Evolutionary conservation across 2,329 filamentous ascomycete genomes (phyloP), one percentile per base, ranked within the genome.

Genomic region (Xylaria sp.): DNA sequence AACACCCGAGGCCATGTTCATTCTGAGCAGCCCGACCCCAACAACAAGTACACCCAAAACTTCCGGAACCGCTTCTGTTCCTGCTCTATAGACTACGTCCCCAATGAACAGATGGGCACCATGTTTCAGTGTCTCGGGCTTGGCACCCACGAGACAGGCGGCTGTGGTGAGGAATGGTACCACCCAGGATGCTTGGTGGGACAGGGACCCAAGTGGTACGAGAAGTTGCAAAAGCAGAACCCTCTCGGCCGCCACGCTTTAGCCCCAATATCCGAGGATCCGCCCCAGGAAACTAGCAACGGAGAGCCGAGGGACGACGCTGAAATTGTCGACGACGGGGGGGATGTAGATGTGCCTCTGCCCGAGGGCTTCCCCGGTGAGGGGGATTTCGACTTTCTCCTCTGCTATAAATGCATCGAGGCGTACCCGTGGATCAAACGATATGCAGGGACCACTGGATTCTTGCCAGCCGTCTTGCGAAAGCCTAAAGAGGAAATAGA

Each of bases 91-190:
- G 89, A 94, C 68, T 99, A 99, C 78, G 92, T 98, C 78, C 89
- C 95, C 0, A 88, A 95, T 56, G 86, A 92, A 77, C 94, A 99
- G 78, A 97, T 95, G 74, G 95, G 95, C 0, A 98, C 94, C 47
- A 99, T 99, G 96, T 99, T 97, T 74, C 96, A 99, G 79, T 99
- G 96, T 77, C 80, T 98, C 2, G 95, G 95, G 0, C 83, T 98
- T 0, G 94, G 93, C 0, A 91, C 89, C 0, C 85, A 88, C 12
- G 92, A 95, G 72, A 90, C 91, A 1, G 94, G 94, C 17, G 95
- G 94, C 4, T 98, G 95, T 80, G 95, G 95, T 12, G 95, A 98
- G 81, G 95, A 98, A 77, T 98, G 95, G 95, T 98, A 93, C 86
- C 95, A 98, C 81, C 93, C 95, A 0, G 94, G 96, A 70, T 98